Conservation (phyloP, 352 stramenopile genomes). For the Phytophthora gonapodyides region DNA sequence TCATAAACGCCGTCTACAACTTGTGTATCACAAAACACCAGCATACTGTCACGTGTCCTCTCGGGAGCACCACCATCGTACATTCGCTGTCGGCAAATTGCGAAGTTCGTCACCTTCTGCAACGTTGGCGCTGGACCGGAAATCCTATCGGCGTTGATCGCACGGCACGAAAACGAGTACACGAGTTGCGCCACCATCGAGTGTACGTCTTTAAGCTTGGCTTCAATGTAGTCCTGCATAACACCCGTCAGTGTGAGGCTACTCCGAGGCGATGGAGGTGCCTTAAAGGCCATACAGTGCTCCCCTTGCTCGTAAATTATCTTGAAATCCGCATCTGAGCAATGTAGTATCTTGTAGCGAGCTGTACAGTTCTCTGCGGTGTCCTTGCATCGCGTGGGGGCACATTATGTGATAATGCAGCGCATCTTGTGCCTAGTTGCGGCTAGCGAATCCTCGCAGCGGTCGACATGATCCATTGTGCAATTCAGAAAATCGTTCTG, state of each 20-base stretch:
- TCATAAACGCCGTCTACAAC: neutral
- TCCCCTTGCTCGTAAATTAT: neutral
- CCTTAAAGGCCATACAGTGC: neutral
- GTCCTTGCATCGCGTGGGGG: neutral
- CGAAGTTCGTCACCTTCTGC: neutral
- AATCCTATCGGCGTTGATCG: neutral
- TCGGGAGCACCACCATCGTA: neutral
- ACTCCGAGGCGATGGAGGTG: neutral
- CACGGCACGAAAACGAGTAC: neutral
- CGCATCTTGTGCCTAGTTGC: neutral
- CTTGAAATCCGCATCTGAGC: neutral
- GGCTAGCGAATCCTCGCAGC: neutral
- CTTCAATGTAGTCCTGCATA: neutral
- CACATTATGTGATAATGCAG: neutral
- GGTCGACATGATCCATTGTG: neutral
- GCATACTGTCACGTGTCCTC: neutral
- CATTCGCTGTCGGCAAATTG: neutral
- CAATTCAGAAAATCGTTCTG: neutral
- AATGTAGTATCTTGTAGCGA: neutral
- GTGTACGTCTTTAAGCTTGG: neutral
- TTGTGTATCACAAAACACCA: conserved; percentile 1
- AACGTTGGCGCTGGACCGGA: neutral
- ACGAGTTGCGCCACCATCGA: neutral
- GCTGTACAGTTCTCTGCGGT: neutral
- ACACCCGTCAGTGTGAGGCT: neutral